phyloP scores from a whole-genome alignment of 441 rosid species.

The Gossypium armourianum region DNA sequence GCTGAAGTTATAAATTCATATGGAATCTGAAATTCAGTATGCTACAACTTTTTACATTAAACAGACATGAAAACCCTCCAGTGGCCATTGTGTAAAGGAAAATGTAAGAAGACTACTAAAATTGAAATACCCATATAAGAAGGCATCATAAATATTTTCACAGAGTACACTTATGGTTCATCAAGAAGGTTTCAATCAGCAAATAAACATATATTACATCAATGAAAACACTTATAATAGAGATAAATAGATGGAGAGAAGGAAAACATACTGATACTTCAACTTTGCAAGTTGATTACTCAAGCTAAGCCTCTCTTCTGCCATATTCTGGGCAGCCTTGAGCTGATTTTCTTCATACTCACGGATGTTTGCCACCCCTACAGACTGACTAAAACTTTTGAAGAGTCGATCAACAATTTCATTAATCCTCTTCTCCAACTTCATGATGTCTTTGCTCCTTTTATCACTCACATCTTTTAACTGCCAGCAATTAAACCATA shows the following conservation, averaged over 20 bases:
- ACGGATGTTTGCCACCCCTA: slow-evolving; percentile 87
- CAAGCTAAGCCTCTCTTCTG: slow-evolving; percentile 82
- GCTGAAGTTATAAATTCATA: background rate
- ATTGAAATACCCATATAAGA: background rate
- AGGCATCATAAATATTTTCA: background rate
- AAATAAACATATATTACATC: slow-evolving; percentile 1
- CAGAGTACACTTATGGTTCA: background rate
- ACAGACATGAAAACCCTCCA: background rate
- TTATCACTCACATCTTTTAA: slow-evolving; percentile 48
- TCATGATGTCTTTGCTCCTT: slow-evolving; percentile 54
- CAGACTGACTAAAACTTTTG: slow-evolving; percentile 65
- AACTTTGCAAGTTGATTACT: slow-evolving; percentile 89
- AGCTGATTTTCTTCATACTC: slow-evolving; percentile 95
- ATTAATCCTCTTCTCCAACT: slow-evolving; percentile 83
- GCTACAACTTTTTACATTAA: background rate
- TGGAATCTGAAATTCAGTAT: background rate
- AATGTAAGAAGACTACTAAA: background rate
- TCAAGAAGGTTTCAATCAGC: background rate
- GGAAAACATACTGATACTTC: slow-evolving; percentile 80
- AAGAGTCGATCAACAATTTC: slow-evolving; percentile 73
- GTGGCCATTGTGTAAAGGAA: background rate
- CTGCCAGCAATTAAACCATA: slow-evolving; percentile 36
- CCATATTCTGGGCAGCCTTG: slow-evolving; percentile 77
- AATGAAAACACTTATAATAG: background rate
- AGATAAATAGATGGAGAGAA: slow-evolving; percentile 13